phyloP scores from a whole-genome alignment of 192 early-diverging fungal species.

The Phlyctochytrium planicorne region DNA sequence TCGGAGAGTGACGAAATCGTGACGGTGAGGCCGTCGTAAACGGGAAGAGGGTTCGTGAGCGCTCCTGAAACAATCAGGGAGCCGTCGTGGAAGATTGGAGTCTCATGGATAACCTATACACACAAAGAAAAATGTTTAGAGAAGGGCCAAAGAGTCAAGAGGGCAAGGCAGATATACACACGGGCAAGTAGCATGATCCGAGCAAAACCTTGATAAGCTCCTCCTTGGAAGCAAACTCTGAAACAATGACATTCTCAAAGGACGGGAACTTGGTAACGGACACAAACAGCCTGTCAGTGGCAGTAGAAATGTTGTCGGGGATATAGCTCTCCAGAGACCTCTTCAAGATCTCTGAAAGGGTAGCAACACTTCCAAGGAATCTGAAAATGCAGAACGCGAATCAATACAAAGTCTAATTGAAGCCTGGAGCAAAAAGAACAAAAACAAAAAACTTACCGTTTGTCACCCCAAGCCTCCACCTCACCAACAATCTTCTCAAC shows the following conservation, averaged over 20 bases:
- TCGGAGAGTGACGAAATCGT: slow-evolving; percentile 23
- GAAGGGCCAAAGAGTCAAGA: background rate
- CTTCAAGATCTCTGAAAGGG: background rate
- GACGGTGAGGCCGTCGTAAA: slow-evolving; percentile 21
- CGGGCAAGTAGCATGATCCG: slow-evolving; percentile 27
- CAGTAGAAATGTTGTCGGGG: slow-evolving; percentile 9
- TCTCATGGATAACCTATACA: slow-evolving; percentile 22
- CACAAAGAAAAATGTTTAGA: background rate
- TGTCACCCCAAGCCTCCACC: background rate
- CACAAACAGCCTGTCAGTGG: slow-evolving; percentile 10
- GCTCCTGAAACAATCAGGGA: slow-evolving; percentile 13
- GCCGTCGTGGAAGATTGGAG: slow-evolving; percentile 1
- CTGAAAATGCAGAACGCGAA: background rate
- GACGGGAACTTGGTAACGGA: slow-evolving; percentile 13
- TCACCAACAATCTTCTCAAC: slow-evolving; percentile 12
- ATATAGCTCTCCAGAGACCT: slow-evolving; percentile 9
- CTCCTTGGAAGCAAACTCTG: background rate
- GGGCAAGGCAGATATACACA: background rate
- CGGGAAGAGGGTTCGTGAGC: slow-evolving; percentile 19
- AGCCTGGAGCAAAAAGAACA: background rate
- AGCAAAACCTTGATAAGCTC: slow-evolving; percentile 17
- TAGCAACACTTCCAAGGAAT: background rate
- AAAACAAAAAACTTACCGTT: slow-evolving; percentile 16
- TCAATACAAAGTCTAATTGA: background rate
- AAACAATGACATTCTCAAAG: slow-evolving; percentile 13